phyloP scores from a whole-genome alignment of 768 basidiomycete genomes.

The Tricholoma flavovirens region DNA sequence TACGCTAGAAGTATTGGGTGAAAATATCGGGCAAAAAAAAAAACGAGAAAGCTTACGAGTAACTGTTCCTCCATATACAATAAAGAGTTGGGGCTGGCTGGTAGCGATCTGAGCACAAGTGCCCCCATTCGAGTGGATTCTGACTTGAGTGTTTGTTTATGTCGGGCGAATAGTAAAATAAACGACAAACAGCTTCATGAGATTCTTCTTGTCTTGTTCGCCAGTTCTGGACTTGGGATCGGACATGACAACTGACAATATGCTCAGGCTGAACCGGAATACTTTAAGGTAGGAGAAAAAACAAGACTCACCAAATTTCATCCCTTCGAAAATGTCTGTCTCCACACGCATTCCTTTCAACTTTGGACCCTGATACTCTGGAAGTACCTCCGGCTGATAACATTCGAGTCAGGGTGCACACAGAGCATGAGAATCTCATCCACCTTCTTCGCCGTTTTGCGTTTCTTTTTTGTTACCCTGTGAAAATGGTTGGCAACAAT shows the following conservation, averaged over 20 bases:
- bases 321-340: constrained; percentile 62
- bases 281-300: neutral
- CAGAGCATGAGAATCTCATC: neutral
- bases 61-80: constrained; percentile 64
- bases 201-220: constrained; percentile 60
- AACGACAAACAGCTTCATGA: constrained; percentile 56
- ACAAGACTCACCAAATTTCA: constrained; percentile 68
- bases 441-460: constrained; percentile 51
- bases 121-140: constrained; percentile 71
- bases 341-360: constrained; percentile 54
- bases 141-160: constrained; percentile 19
- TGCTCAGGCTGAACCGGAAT: constrained; percentile 3
- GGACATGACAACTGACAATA: constrained; percentile 59
- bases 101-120: constrained; percentile 54
- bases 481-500: neutral
- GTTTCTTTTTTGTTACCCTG: constrained; percentile 50
- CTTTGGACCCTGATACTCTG: constrained; percentile 62
- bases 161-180: neutral
- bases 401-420: neutral
- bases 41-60: constrained; percentile 54
- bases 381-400: constrained; percentile 50
- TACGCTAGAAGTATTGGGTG: constrained; percentile 43
- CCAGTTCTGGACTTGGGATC: constrained; percentile 67
- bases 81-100: constrained; percentile 44
- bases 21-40: neutral